phyloP scores from a whole-genome alignment of 305 asterid species.

The Fraxinus greggii region DNA sequence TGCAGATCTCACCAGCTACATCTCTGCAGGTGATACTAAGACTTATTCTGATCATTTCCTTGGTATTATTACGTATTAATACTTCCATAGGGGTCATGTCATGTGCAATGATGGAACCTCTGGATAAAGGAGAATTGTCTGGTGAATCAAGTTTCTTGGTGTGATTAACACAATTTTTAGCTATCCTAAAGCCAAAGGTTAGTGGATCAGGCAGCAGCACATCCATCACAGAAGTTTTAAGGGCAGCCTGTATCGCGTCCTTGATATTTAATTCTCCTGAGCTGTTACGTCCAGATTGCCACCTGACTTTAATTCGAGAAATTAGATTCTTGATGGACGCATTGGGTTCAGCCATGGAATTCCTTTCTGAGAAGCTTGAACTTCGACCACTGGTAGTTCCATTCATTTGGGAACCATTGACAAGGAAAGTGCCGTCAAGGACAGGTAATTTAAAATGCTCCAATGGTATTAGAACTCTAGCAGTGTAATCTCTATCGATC shows the following conservation, averaged over 20 bases:
- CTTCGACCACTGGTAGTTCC: constrained; percentile 40
- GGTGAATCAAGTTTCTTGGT: constrained; percentile 29
- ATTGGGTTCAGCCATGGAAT: constrained; percentile 76
- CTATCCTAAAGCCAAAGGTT: constrained; percentile 89
- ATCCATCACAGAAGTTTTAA: constrained; percentile 93
- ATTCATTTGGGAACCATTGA: constrained; percentile 42
- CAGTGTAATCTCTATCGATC: constrained; percentile 87
- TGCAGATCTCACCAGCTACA: constrained; percentile 95
- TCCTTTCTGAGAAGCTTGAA: constrained; percentile 79
- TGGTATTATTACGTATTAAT: constrained; percentile 89
- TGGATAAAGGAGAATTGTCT: constrained; percentile 22
- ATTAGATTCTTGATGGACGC: constrained; percentile 76
- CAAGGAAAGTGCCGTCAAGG: constrained; percentile 84
- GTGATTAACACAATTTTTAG: constrained; percentile 33
- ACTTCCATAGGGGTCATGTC: constrained; percentile 87
- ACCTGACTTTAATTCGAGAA: constrained; percentile 82
- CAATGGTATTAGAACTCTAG: constrained; percentile 88
- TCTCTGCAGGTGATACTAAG: constrained; percentile 85
- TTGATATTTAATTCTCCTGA: constrained; percentile 90
- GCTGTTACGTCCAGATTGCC: constrained; percentile 99
- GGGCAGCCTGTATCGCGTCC: constrained; percentile 91
- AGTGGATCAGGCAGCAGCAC: constrained; percentile 94
- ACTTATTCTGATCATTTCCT: constrained; percentile 61
- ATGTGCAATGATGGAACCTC: constrained; percentile 61
- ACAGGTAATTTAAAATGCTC: constrained; percentile 92